Conservation (phyloP, 1,284 basidiomycete species). For the Marasmius fiardii region DNA sequence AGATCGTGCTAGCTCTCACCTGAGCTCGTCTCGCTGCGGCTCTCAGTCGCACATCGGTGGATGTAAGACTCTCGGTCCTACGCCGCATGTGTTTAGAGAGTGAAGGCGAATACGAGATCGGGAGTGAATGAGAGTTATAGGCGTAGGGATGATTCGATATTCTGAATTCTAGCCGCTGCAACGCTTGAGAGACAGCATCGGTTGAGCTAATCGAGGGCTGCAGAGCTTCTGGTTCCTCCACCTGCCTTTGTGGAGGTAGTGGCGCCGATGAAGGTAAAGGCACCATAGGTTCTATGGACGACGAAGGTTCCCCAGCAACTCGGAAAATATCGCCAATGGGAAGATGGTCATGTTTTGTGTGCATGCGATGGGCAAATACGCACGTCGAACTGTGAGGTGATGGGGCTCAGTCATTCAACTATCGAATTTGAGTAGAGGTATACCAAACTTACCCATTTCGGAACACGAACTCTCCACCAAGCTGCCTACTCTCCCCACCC, state of each 20-base stretch:
- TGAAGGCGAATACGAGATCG: background rate
- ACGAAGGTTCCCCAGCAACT: slow-evolving; percentile 55
- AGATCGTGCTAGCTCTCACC: slow-evolving; percentile 1
- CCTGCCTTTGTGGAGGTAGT: too few species aligned
- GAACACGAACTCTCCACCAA: slow-evolving; percentile 89
- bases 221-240: too few species aligned
- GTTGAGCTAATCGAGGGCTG: too few species aligned
- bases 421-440: background rate
- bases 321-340: slow-evolving; percentile 64
- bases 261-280: too few species aligned
- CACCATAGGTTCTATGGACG: background rate
- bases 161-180: too few species aligned
- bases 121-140: background rate
- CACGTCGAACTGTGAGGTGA: slow-evolving; percentile 45
- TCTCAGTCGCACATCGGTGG: background rate
- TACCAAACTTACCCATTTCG: slow-evolving; percentile 61
- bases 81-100: background rate
- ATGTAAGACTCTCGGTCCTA: background rate
- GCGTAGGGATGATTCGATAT: background rate
- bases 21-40: background rate
- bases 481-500: slow-evolving; percentile 73
- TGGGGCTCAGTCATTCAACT: slow-evolving; percentile 13
- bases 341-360: slow-evolving; percentile 63
- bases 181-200: background rate
- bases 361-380: slow-evolving; percentile 72